Evolutionary conservation across 2,329 filamentous ascomycete species (phyloP), one percentile per base, ranked within the genome.

Genomic region (Botrytis pseudocinerea): DNA sequence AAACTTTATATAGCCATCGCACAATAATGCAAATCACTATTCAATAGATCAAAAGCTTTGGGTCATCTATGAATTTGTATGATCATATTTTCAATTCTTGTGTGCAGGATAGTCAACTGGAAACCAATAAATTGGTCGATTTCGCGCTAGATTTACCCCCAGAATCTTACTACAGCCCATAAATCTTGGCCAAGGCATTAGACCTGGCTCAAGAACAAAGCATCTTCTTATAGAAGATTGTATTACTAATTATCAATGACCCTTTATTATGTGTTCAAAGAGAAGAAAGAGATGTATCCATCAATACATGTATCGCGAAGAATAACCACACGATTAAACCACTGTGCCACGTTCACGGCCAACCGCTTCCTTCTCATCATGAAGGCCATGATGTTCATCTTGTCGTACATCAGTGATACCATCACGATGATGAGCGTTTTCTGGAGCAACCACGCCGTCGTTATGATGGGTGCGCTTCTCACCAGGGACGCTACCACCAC

Each of bases 301-400:
- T 35, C 28, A 32, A 12, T 32, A 20, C 32, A 32, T 32, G 65
- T 69, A 57, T 44, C 65, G n/a, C 51, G 65, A 69, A 32, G 65
- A 57, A 32, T 32, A 16, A 5, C 35, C n/a, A 42, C 10, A 57
- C 6, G 40, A 9, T 69, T 57, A 69, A n/a, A 69, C 14, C 38
- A n/a, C 65, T 51, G 25, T 42, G 2, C 25, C 16, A 54, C 28
- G 64, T 25, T 22, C 64, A 25, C 44, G 44, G 25, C 28, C 38
- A 32, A 28, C 42, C 61, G 14, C 51, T 18, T 12, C 28, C 70
- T 72, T 72, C 35, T 69, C 70, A 38, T 69, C 63, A 40, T 61
- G 51, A 57, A 57, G n/a, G 32, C 7, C 54, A 20, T 32, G 20
- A 44, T 42, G 28, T 32, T 48, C n/a, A 32, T 9, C 48, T 0